Conservation (phyloP, 768 basidiomycete species). For the Kwoniella mangroviensis region DNA sequence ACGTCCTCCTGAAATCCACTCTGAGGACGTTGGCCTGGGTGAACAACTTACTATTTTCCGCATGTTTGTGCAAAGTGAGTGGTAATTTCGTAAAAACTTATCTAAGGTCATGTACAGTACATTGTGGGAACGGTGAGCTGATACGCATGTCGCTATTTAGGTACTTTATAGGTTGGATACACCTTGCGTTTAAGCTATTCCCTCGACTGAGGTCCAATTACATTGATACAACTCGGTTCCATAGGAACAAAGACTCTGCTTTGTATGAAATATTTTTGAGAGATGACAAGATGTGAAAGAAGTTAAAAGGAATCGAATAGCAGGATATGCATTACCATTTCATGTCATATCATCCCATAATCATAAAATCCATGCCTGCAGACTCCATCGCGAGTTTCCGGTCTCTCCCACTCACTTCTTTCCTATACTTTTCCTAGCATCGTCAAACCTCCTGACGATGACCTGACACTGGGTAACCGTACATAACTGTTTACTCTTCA, state of each 20-base stretch:
- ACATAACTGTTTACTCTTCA: conserved; percentile 72
- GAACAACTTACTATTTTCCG: not conserved
- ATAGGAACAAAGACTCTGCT: too few species aligned
- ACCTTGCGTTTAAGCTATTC: too few species aligned
- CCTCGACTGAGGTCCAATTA: too few species aligned
- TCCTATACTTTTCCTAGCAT: conserved; percentile 67
- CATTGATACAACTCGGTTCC: too few species aligned
- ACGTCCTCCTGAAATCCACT: not conserved
- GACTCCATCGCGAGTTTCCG: not conserved
- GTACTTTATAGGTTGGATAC: too few species aligned
- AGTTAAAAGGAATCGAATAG: too few species aligned
- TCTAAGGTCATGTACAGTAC: too few species aligned
- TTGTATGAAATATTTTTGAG: too few species aligned
- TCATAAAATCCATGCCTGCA: not conserved
- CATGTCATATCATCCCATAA: not conserved
- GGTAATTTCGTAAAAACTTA: not conserved
- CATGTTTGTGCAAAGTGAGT: not conserved
- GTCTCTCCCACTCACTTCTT: conserved; percentile 10
- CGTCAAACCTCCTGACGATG: conserved; percentile 86
- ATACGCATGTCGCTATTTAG: too few species aligned
- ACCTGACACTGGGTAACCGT: conserved; percentile 85
- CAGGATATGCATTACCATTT: too few species aligned
- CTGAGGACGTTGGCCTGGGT: not conserved
- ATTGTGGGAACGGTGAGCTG: too few species aligned
- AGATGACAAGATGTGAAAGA: too few species aligned